Conservation (phyloP, 331 rosid species). For the Stylosanthes scabra region DNA sequence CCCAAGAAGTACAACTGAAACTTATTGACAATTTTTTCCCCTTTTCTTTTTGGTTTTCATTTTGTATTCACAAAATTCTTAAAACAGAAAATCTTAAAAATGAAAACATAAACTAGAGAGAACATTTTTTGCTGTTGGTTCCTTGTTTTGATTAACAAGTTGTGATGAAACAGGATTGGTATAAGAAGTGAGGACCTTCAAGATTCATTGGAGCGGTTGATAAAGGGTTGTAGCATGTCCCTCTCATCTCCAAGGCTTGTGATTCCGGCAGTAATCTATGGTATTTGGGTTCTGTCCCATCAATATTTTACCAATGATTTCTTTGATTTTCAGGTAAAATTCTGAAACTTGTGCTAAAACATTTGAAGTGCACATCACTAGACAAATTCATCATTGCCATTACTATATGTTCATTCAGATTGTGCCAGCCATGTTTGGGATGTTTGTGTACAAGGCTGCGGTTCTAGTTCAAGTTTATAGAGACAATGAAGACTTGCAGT, state of each 20-base stretch:
- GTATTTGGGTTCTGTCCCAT: constrained; percentile 80
- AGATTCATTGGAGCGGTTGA: constrained; percentile 69
- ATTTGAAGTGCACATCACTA: background rate
- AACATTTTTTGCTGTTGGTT: background rate
- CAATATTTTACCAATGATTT: constrained; percentile 58
- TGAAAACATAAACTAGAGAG: no score
- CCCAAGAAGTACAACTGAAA: constrained; percentile 62
- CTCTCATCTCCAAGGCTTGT: constrained; percentile 96
- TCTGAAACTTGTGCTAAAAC: constrained; percentile 9
- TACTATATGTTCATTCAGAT: constrained; percentile 52
- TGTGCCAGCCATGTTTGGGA: constrained; percentile 93
- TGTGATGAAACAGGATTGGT: constrained; percentile 71
- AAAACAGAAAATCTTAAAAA: no score
- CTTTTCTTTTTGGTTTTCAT: no score
- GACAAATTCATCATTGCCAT: constrained; percentile 2
- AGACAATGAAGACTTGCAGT: constrained; percentile 76
- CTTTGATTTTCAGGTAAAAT: constrained; percentile 88
- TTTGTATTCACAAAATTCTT: no score
- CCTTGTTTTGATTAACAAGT: constrained; percentile 26
- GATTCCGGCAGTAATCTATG: constrained; percentile 84
- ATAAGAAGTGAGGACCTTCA: constrained; percentile 85
- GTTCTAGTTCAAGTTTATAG: constrained; percentile 87
- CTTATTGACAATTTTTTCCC: background rate
- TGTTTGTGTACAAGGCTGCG: constrained; percentile 96
- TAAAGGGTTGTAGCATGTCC: constrained; percentile 77